phyloP scores from a whole-genome alignment of 164 flowering plant species.

The Vitis vinifera region ASM3070453v1 NC_081813.1:4748001-4748500 shows the following conservation, averaged over 20 bases:
- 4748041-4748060: background rate
- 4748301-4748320: background rate
- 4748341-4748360: conserved; percentile 85
- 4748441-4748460: background rate
- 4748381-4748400: conserved; percentile 87
- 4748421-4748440: conserved; percentile 63
- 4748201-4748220: too few species aligned
- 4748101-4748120: too few species aligned
- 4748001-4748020: background rate
- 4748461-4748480: background rate
- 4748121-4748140: too few species aligned
- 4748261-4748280: background rate
- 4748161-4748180: too few species aligned
- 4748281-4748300: background rate
- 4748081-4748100: background rate
- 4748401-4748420: conserved; percentile 85
- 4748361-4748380: conserved; percentile 75
- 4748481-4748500: background rate
- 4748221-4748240: too few species aligned
- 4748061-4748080: background rate
- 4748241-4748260: background rate
- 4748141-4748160: too few species aligned
- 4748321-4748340: conserved; percentile 1
- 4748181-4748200: too few species aligned
- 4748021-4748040: background rate